Evolutionary conservation across 2,329 filamentous ascomycete species (phyloP).

Genomic region (Penicillium fuscoglaucum): DNA sequence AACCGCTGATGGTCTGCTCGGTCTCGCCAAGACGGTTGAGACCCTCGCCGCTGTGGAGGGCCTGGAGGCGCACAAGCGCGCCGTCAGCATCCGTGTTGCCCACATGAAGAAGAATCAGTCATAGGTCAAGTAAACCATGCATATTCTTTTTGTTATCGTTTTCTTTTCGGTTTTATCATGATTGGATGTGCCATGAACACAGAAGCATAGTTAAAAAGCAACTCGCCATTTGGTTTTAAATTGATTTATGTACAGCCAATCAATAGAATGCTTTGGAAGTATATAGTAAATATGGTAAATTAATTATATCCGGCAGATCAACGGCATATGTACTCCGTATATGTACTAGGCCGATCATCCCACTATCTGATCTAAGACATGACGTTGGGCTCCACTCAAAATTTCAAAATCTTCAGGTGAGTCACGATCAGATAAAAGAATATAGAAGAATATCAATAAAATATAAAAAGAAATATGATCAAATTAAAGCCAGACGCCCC

Average conservation of each 20-base stretch:
- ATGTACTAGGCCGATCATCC: neutral
- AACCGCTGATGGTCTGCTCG: conserved; percentile 77
- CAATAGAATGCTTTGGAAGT: neutral
- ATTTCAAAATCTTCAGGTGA: neutral
- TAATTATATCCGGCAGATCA: neutral
- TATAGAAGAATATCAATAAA: neutral
- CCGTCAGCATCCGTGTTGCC: conserved; percentile 65
- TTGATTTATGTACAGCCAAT: neutral
- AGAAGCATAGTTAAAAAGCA: conserved; percentile 19
- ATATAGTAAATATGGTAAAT: neutral
- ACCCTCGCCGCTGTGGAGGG: conserved; percentile 91
- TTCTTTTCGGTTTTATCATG: conserved; percentile 17
- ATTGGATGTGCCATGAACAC: conserved; percentile 25
- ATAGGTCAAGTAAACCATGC: conserved; percentile 4
- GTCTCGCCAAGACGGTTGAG: conserved; percentile 89
- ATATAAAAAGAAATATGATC: neutral
- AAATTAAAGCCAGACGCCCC: neutral
- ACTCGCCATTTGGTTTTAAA: neutral
- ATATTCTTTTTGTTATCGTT: conserved; percentile 2
- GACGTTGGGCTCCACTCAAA: conserved; percentile 10
- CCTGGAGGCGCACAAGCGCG: conserved; percentile 84
- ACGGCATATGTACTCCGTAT: neutral
- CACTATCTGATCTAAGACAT: conserved; percentile 8
- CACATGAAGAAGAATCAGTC: conserved; percentile 36
- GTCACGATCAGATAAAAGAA: neutral